A percentile compares a stretch with the other conserved stretches of the same genome.
phyloP scores from a whole-genome alignment of 2,329 filamentous ascomycete species.

The Colletotrichum tropicicola region DNA sequence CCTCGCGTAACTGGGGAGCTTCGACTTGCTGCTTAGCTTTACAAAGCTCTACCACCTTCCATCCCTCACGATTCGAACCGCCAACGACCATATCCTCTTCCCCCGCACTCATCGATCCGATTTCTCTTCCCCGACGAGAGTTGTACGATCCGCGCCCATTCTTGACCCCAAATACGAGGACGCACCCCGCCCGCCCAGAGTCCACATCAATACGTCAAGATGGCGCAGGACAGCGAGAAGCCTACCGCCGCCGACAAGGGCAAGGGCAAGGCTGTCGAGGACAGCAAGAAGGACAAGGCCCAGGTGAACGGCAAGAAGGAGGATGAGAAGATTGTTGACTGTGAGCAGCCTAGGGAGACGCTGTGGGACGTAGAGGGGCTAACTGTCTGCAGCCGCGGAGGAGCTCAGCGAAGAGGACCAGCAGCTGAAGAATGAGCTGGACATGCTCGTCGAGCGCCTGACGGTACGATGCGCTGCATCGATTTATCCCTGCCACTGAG shows the following conservation, averaged over 20 bases:
- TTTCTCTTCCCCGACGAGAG: slow-evolving; percentile 11
- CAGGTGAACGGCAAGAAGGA: slow-evolving; percentile 80
- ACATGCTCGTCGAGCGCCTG: slow-evolving; percentile 96
- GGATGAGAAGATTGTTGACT: slow-evolving; percentile 65
- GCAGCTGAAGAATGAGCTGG: slow-evolving; percentile 96
- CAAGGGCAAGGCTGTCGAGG: slow-evolving; percentile 89
- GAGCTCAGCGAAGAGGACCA: slow-evolving; percentile 98
- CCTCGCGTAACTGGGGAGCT: slow-evolving; percentile 56
- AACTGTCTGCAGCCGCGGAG: slow-evolving; percentile 64
- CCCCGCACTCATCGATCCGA: slow-evolving; percentile 10
- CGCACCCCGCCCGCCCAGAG: slow-evolving; percentile 36
- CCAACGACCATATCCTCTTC: slow-evolving; percentile 6
- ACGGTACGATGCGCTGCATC: slow-evolving; percentile 64
- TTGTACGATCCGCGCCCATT: slow-evolving; percentile 1
- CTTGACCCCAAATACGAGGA: slow-evolving; percentile 17
- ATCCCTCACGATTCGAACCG: slow-evolving; percentile 38
- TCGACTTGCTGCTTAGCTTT: slow-evolving; percentile 42
- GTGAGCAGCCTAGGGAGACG: slow-evolving; percentile 43
- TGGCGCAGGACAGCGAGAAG: slow-evolving; percentile 95
- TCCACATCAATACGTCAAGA: slow-evolving; percentile 54
- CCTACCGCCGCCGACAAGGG: slow-evolving; percentile 89
- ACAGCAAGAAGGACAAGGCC: slow-evolving; percentile 75
- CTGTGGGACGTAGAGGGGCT: slow-evolving; percentile 39
- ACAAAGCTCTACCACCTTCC: slow-evolving; percentile 48
- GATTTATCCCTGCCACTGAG: not conserved